These are phyloP conservation scores for Tetrapisispora namnaoensis DNA, from an alignment of 805 yeast species.

Conservation along the genomic window DNA sequence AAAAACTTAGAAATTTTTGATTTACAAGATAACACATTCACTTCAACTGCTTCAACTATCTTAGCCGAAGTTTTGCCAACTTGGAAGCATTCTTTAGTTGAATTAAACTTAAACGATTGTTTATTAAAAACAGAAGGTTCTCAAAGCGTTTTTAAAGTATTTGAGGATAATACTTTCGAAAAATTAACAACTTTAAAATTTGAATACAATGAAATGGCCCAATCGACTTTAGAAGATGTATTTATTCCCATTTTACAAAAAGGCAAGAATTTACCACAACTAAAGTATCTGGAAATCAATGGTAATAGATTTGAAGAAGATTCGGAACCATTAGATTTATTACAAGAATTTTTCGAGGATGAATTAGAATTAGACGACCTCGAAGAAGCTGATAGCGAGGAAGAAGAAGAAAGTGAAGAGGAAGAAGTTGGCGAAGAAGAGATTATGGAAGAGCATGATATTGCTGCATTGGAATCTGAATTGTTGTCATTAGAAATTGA, in stretches of 20 bases:
- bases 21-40: constrained; percentile 92
- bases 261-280: constrained; percentile 41
- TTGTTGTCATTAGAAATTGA: constrained; percentile 31
- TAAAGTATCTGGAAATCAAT: constrained; percentile 69
- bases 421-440: constrained; percentile 32
- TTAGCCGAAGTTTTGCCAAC: constrained; percentile 49
- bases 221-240: constrained; percentile 45
- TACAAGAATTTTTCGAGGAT: constrained; percentile 59
- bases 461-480: constrained; percentile 34
- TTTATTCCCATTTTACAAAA: constrained; percentile 43
- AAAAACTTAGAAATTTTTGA: constrained; percentile 59
- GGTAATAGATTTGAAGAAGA: constrained; percentile 94
- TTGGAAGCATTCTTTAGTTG: constrained; percentile 59
- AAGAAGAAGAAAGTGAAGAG: constrained; percentile 36
- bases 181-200: constrained; percentile 53
- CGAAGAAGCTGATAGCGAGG: constrained; percentile 67
- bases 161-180: constrained; percentile 33
- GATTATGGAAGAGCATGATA: constrained; percentile 43
- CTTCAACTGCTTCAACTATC: constrained; percentile 52
- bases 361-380: constrained; percentile 85
- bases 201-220: constrained; percentile 82
- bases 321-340: constrained; percentile 52
- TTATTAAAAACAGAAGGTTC: constrained; percentile 76
- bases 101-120: constrained; percentile 84
- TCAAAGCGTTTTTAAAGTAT: constrained; percentile 39